Evolutionary conservation across 495 filamentous ascomycete genomes (phyloP).

Genomic region (Acidiella bohemica): DNA sequence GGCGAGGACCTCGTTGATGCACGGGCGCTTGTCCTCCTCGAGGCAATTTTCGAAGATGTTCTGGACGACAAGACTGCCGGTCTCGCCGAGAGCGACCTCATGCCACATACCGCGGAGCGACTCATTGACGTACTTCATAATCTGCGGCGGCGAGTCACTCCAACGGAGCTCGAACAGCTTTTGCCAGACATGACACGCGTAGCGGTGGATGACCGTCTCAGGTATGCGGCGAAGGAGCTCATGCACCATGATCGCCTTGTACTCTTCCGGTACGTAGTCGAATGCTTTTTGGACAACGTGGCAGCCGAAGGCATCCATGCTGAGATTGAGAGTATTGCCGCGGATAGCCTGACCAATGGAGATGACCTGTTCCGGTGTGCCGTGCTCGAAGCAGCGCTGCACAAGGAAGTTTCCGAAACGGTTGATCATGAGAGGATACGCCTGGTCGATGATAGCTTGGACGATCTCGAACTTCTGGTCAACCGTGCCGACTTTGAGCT

Average conservation of each 20-base stretch:
- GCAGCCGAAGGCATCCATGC: slow-evolving; percentile 97
- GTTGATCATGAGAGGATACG: slow-evolving; percentile 94
- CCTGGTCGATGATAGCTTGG: slow-evolving; percentile 88
- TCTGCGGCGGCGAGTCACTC: slow-evolving; percentile 86
- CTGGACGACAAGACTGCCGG: slow-evolving; percentile 92
- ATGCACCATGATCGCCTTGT: slow-evolving; percentile 96
- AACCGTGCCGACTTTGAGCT: slow-evolving; percentile 88
- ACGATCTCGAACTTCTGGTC: slow-evolving; percentile 97
- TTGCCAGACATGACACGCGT: slow-evolving; percentile 98
- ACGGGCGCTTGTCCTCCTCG: slow-evolving; percentile 96
- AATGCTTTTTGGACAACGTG: slow-evolving; percentile 98
- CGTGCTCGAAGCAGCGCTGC: slow-evolving; percentile 97
- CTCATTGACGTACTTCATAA: slow-evolving; percentile 98
- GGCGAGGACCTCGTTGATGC: slow-evolving; percentile 86
- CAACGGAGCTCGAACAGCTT: slow-evolving; percentile 98
- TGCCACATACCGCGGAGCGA: slow-evolving; percentile 96
- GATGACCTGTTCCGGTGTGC: slow-evolving; percentile 85
- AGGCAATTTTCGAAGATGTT: slow-evolving; percentile 99
- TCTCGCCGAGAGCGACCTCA: slow-evolving; percentile 92
- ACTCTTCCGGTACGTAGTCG: slow-evolving; percentile 90
- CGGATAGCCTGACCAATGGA: slow-evolving; percentile 91
- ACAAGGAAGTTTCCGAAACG: slow-evolving; percentile 97
- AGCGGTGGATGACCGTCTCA: slow-evolving; percentile 94
- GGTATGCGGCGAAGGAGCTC: slow-evolving; percentile 90
- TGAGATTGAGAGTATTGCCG: slow-evolving; percentile 83